Evolutionary conservation across 176 grass and related monocot species (phyloP).

Genomic region (Triticum timopheevii): DNA sequence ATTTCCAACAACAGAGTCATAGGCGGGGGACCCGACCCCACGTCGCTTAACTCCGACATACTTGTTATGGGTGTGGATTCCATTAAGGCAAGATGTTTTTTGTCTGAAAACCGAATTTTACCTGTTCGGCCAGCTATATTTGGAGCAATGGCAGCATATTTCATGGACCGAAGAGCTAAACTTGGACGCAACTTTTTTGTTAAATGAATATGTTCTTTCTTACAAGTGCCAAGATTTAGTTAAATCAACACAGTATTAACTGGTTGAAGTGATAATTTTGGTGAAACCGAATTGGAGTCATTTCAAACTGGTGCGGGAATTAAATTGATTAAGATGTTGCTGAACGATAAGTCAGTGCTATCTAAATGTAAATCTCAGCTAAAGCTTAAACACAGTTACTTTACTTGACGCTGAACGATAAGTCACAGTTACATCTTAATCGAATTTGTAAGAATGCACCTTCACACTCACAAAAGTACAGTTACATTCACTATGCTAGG

Average conservation of each 20-base stretch:
- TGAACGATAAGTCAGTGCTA: too few species aligned
- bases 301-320: slow-evolving; percentile 74
- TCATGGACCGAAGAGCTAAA: neutral
- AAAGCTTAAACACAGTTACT: too few species aligned
- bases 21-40: too few species aligned
- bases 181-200: neutral
- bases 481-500: too few species aligned
- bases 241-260: slow-evolving; percentile 58
- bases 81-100: neutral
- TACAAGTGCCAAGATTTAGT: slow-evolving; percentile 48
- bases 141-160: neutral
- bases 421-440: too few species aligned
- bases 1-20: too few species aligned
- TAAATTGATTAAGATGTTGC: too few species aligned
- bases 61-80: neutral
- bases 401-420: too few species aligned
- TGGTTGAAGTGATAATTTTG: slow-evolving; percentile 70
- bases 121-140: neutral
- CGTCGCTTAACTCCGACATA: neutral
- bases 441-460: too few species aligned
- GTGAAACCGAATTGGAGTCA: slow-evolving; percentile 84
- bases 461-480: too few species aligned
- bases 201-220: slow-evolving; percentile 30
- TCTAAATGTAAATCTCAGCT: too few species aligned
- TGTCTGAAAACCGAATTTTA: neutral